Evolutionary conservation across 805 yeast genomes (phyloP), one percentile per base, ranked within the genome.

Genomic region (Candida tammaniensis): DNA sequence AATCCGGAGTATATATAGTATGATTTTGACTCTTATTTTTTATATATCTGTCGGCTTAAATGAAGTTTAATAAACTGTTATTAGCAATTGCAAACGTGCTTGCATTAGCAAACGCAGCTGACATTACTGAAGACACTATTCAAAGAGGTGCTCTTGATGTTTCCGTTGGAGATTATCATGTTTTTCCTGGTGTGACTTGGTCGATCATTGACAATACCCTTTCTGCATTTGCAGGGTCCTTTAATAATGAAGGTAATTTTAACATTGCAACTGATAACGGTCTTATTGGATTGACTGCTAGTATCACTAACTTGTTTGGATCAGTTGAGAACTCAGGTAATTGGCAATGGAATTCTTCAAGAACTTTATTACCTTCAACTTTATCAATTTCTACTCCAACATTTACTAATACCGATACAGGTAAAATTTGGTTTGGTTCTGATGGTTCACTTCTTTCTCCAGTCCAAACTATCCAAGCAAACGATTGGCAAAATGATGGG

Each of bases 141-240:
- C 29, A 23, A 9, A 20, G 38, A 8, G 59, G 55, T 13, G 35
- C 50, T 10, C 25, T 54, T 13, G 32, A 36, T 17, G 20, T 53
- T 21, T 11, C 38, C 11, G 20, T 52, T 22, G 61, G 58, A 12
- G 42, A 36, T 31, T 36, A 51, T 17, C 46, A 38, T 10, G 40
- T 59, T 17, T 27, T 31, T n/a, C 31, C 47, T 1, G 56, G 53
- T 24, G 59, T 44, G 3, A 50, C 44, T 31, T 57, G 51, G 44
- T 54, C 63, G 9, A 52, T 57, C 21, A 44, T 56, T 25, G 44
- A 53, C 31, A 52, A 51, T 33, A 43, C 51, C 5, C 7, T 44
- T n/a, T 39, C 49, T 8, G 36, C 41, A 11, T 36, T 57, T 14
- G 40, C 48, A 27, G 63, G 65, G 21, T 16, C 27, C 14, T 40